phyloP scores from a whole-genome alignment of 1,284 basidiomycete genomes.

The Moniliophthora roreri region DNA sequence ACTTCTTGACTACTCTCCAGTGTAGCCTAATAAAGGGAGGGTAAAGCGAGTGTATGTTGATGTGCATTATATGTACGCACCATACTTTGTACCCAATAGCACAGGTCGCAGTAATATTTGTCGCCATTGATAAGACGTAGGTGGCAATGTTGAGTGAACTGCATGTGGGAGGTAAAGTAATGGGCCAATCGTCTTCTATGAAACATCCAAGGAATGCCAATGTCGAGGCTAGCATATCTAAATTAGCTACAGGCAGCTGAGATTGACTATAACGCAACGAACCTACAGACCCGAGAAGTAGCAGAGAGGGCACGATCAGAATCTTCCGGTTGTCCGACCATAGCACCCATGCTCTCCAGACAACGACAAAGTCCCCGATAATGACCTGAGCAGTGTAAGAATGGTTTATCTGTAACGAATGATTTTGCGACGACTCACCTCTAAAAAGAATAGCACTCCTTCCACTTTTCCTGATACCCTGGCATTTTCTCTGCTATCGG shows the following conservation, averaged over 20 bases:
- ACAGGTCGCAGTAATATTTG: background rate
- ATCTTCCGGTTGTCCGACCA: too few relatives aligned
- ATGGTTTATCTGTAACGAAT: background rate
- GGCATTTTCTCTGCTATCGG: background rate
- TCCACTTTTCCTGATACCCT: background rate
- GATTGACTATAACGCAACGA: too few relatives aligned
- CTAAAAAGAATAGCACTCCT: background rate
- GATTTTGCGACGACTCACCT: background rate
- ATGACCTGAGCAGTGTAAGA: background rate
- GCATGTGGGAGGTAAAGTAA: background rate
- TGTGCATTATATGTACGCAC: background rate
- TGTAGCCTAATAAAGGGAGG: too few relatives aligned
- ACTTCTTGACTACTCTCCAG: background rate
- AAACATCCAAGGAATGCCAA: background rate
- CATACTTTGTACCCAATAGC: constrained; percentile 2
- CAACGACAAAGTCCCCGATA: constrained; percentile 1
- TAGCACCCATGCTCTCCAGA: background rate
- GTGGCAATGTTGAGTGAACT: background rate
- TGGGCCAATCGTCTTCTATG: background rate
- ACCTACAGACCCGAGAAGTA: background rate
- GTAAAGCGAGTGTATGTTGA: background rate
- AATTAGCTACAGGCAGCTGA: background rate
- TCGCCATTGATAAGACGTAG: background rate
- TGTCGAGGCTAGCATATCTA: too few relatives aligned
- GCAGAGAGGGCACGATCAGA: background rate